Base-by-base conservation (phyloP, 805 yeast genomes). In the Metschnikowia koreensis region DNA sequence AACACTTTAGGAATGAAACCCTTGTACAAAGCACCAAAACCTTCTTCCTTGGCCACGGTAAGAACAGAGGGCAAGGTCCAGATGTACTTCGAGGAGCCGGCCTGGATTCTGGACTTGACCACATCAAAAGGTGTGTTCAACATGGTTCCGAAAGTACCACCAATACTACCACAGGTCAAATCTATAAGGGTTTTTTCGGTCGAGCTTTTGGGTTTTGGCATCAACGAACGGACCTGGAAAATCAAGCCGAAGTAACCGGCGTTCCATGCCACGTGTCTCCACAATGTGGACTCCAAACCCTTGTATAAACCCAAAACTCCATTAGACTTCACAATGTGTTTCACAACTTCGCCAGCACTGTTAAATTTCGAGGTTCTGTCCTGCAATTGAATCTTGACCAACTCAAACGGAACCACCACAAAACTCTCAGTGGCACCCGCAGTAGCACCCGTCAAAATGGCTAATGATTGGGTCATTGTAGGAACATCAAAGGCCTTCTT, bases 381-480 rank as follows among this genome's bases (percentile, higher is more conserved):
- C 74, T 94, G 99, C 63, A 94, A 79, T 74, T 96, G 84, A 68
- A 94, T 94, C 74, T 94, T 94, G 61, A 94, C 89, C 66, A 94
- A 80, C 73, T 94, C 99, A 67, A 94, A 94, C 15, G 99, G 99
- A 40, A 94, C 98, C 50, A 94, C 98, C 41, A 94, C 97, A 67
- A 92, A 90, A 2, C 97, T 83, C 70, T 94, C 99, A 43, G 92
- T 86, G 38, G 97, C 96, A 75, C 99, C 99, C 7, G 99, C 99
- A 53, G 96, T 87, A 37, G 98, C 97, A 74, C 99, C 99, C 40
- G 97, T 89, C 60, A 93, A 76, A 50, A 94, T 76, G 2, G 97
- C 90, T 65, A 94, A 75, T 8, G 87, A 83, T 73, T 93, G 98
- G 56, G 77, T 88, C 82, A 87, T 80, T 57, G 80, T 69, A 8